Evolutionary conservation across 164 flowering plant genomes (phyloP).

Genomic region (Brasenia schreberi): DNA sequence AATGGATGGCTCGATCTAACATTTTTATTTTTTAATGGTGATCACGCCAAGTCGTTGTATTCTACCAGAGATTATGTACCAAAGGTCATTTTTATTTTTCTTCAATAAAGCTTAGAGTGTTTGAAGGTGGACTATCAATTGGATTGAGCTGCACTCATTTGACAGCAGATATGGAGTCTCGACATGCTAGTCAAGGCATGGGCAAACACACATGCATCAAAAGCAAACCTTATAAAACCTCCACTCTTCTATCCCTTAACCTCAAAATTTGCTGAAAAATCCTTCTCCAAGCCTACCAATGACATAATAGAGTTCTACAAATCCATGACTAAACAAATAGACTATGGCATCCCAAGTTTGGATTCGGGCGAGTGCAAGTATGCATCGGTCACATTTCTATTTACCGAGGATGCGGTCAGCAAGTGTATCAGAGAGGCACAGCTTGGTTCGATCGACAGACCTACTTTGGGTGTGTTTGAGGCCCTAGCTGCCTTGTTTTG

Average conservation of each 20-base stretch:
- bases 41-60: background rate
- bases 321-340: slow-evolving; percentile 6
- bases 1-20: too few species aligned
- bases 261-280: slow-evolving; percentile 5
- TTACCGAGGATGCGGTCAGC: slow-evolving; percentile 30
- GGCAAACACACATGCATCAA: slow-evolving; percentile 29
- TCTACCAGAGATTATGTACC: background rate
- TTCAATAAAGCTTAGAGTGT: slow-evolving; percentile 43
- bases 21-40: too few species aligned
- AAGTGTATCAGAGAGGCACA: slow-evolving; percentile 30
- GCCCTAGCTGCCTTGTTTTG: slow-evolving; percentile 50
- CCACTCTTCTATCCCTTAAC: slow-evolving; percentile 38
- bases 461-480: slow-evolving; percentile 19
- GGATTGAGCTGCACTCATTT: slow-evolving; percentile 70
- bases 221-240: slow-evolving; percentile 21
- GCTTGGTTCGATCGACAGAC: background rate
- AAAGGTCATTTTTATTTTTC: background rate
- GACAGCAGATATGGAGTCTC: slow-evolving; percentile 39
- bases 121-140: slow-evolving; percentile 57
- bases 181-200: slow-evolving; percentile 51
- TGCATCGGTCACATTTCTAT: slow-evolving; percentile 30
- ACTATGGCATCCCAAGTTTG: background rate
- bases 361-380: background rate
- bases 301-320: slow-evolving; percentile 32
- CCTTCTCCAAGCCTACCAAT: slow-evolving; percentile 9